phyloP scores from a whole-genome alignment of 176 grass and related monocot species.

The Aegilops sharonensis region DNA sequence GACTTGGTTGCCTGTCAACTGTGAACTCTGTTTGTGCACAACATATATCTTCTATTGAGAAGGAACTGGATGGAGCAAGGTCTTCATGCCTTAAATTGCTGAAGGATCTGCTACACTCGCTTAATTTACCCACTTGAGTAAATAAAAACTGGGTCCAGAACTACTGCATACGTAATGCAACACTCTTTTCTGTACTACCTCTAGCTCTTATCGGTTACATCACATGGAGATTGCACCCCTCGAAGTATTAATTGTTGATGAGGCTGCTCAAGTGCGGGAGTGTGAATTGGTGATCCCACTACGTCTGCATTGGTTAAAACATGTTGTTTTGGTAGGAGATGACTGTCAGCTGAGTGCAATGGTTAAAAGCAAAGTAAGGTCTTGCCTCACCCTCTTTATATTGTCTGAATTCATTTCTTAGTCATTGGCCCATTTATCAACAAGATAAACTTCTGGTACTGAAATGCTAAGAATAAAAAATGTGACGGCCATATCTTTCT shows the following conservation, averaged over 20 bases:
- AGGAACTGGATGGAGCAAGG: constrained; percentile 35
- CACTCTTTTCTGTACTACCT: constrained; percentile 61
- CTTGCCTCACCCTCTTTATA: not conserved
- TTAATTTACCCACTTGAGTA: constrained; percentile 32
- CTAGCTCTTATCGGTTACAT: constrained; percentile 66
- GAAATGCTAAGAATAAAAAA: not conserved
- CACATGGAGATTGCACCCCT: constrained; percentile 37
- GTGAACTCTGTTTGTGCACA: not conserved
- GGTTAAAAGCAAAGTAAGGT: constrained; percentile 65
- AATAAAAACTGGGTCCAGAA: constrained; percentile 30
- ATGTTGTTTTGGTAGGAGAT: constrained; percentile 78
- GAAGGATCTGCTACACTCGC: constrained; percentile 24
- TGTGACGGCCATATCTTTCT: not conserved
- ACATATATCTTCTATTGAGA: not conserved
- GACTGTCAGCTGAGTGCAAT: constrained; percentile 62
- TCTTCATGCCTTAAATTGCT: constrained; percentile 40
- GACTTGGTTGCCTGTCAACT: constrained; percentile 23
- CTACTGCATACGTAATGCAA: constrained; percentile 62
- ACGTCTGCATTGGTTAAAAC: constrained; percentile 48
- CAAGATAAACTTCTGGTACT: not conserved
- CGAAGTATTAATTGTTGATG: constrained; percentile 70
- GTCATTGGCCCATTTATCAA: not conserved
- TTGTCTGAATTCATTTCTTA: not conserved
- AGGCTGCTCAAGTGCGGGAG: constrained; percentile 74
- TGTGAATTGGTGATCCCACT: constrained; percentile 74